Percentiles rank a stretch among this genome's conserved stretches.
These are phyloP conservation scores for Castanospermum australe DNA, from an alignment of 306 rosid species.

Conservation along the genomic window DNA sequence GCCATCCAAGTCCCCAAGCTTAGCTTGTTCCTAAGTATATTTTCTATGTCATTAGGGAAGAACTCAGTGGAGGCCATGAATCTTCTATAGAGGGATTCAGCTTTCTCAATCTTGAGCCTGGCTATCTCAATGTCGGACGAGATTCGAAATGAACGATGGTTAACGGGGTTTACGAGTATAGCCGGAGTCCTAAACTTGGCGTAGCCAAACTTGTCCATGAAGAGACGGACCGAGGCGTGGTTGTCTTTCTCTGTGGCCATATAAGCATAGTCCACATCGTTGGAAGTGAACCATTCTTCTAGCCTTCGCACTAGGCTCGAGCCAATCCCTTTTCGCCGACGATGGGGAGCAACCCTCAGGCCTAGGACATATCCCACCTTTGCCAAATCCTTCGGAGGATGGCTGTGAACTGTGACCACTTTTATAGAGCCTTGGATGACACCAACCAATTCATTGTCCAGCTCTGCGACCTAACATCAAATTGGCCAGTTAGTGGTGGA, in stretches of 20 bases:
- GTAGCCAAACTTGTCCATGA: constrained; percentile 52
- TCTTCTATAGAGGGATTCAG: constrained; percentile 57
- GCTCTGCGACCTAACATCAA: constrained; percentile 63
- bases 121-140: constrained; percentile 48
- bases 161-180: constrained; percentile 69
- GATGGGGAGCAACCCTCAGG: constrained; percentile 57
- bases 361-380: constrained; percentile 76
- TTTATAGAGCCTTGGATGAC: constrained; percentile 79
- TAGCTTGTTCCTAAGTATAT: constrained; percentile 52
- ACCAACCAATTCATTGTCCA: constrained; percentile 64
- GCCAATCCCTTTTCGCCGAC: constrained; percentile 60
- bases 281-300: constrained; percentile 66
- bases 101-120: constrained; percentile 52
- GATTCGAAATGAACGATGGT: constrained; percentile 26
- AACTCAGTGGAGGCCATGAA: constrained; percentile 63
- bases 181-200: constrained; percentile 62
- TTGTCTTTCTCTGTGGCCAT: constrained; percentile 82
- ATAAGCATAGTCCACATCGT: constrained; percentile 66
- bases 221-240: constrained; percentile 62
- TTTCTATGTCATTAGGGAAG: constrained; percentile 66
- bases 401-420: constrained; percentile 41
- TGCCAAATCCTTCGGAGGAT: constrained; percentile 40
- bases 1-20: constrained; percentile 86
- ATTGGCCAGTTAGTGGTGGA: background rate
- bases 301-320: constrained; percentile 48